Conservation (phyloP, 805 yeast genomes). For the Zygoascus flipseniorum region DNA sequence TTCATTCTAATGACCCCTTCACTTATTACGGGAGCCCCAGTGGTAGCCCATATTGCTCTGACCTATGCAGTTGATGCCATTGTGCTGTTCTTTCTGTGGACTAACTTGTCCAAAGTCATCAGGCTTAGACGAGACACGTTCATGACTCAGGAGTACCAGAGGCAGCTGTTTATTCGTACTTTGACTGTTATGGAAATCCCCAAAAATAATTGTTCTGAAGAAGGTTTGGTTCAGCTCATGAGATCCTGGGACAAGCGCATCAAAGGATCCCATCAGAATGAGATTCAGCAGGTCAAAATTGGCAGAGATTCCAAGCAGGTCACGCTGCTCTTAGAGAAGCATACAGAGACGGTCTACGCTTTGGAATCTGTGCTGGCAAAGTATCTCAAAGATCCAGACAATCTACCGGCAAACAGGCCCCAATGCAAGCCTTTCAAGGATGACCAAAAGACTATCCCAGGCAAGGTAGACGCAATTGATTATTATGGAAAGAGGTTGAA, state of each 20-base stretch:
- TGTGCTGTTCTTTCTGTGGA: constrained; percentile 23
- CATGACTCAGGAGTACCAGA: constrained; percentile 17
- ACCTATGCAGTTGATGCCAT: constrained; percentile 25
- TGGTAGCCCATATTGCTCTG: constrained; percentile 28
- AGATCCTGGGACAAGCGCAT: background rate
- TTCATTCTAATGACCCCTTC: constrained; percentile 31
- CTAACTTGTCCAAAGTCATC: constrained; percentile 22
- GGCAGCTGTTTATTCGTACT: constrained; percentile 24
- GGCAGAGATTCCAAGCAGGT: constrained; percentile 25
- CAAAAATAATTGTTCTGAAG: constrained; percentile 15
- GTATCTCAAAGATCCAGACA: constrained; percentile 20
- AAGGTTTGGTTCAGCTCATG: constrained; percentile 19
- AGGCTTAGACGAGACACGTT: constrained; percentile 19
- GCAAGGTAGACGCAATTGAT: constrained; percentile 23
- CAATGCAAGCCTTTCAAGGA: constrained; percentile 13
- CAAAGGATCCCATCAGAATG: constrained; percentile 1
- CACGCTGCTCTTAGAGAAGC: constrained; percentile 19
- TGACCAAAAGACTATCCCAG: constrained; percentile 7
- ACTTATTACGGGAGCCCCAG: constrained; percentile 22
- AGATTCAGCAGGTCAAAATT: constrained; percentile 20
- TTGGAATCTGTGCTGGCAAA: constrained; percentile 25
- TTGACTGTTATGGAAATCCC: constrained; percentile 27
- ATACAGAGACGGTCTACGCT: constrained; percentile 16
- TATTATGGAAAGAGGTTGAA: constrained; percentile 14
- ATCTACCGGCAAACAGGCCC: constrained; percentile 20